Conservation (phyloP, 2,329 filamentous ascomycete genomes). For the Phoma sp. region DNA sequence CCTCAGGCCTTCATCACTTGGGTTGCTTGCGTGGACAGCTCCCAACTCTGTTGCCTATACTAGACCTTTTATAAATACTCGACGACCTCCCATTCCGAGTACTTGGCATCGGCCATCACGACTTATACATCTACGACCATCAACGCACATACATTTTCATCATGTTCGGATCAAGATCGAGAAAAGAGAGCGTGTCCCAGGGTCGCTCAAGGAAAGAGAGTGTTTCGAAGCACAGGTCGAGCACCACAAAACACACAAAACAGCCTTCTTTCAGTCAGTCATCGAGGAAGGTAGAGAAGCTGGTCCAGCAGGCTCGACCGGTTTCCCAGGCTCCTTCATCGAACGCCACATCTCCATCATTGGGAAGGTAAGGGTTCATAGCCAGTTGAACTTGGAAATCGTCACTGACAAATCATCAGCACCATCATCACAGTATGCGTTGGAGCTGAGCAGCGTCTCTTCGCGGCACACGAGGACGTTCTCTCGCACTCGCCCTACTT, state of each 20-base stretch:
- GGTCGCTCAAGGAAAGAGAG: slow-evolving; percentile 42
- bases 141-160: slow-evolving; percentile 22
- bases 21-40: slow-evolving; percentile 34
- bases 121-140: slow-evolving; percentile 18
- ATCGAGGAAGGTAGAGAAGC: slow-evolving; percentile 43
- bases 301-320: slow-evolving; percentile 44
- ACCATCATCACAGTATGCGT: slow-evolving; percentile 81
- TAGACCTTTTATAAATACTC: slow-evolving; percentile 38
- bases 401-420: slow-evolving; percentile 37
- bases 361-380: slow-evolving; percentile 44
- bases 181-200: slow-evolving; percentile 45
- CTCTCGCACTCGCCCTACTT: slow-evolving; percentile 83
- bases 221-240: slow-evolving; percentile 50
- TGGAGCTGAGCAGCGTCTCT: slow-evolving; percentile 83
- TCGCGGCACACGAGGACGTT: slow-evolving; percentile 89
- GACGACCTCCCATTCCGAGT: slow-evolving; percentile 25
- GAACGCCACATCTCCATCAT: slow-evolving; percentile 45
- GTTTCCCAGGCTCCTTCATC: slow-evolving; percentile 40
- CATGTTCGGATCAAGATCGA: slow-evolving; percentile 49
- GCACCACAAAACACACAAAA: slow-evolving; percentile 46
- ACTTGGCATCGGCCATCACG: slow-evolving; percentile 17
- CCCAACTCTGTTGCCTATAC: slow-evolving; percentile 43
- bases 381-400: not conserved
- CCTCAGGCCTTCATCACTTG: slow-evolving; percentile 36
- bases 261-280: slow-evolving; percentile 48